A percentile compares a stretch with the other conserved stretches of the same genome.
Evolutionary conservation across 2,329 filamentous ascomycete genomes (phyloP).

Genomic region (Cryphonectria radicalis): DNA sequence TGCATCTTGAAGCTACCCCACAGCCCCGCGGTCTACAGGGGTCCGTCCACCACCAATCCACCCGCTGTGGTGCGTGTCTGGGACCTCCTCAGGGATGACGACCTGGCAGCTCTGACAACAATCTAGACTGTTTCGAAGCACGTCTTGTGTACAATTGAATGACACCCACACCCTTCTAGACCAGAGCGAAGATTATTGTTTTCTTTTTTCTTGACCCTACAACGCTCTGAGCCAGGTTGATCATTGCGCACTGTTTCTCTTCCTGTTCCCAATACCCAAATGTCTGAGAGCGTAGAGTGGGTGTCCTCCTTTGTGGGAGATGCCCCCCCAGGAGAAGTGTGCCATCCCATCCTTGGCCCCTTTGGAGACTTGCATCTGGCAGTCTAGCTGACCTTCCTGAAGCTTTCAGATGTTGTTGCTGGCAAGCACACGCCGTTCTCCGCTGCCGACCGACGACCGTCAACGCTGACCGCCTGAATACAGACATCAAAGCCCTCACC

Average conservation of each 20-base stretch:
- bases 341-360: slow-evolving; percentile 34
- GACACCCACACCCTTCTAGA: background rate
- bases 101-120: slow-evolving; percentile 19
- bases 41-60: slow-evolving; percentile 5
- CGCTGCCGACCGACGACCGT: background rate
- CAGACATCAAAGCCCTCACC: slow-evolving; percentile 90
- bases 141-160: slow-evolving; percentile 1
- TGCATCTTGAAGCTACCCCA: slow-evolving; percentile 15
- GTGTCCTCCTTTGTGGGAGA: slow-evolving; percentile 89
- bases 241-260: background rate
- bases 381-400: slow-evolving; percentile 31
- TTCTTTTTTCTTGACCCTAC: background rate
- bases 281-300: slow-evolving; percentile 56
- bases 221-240: background rate
- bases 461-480: slow-evolving; percentile 22
- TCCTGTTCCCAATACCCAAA: slow-evolving; percentile 24
- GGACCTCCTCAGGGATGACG: slow-evolving; percentile 18
- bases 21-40: slow-evolving; percentile 21
- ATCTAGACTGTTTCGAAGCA: slow-evolving; percentile 11
- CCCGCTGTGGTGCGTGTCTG: slow-evolving; percentile 1
- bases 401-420: slow-evolving; percentile 88
- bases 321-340: slow-evolving; percentile 94
- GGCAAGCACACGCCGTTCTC: slow-evolving; percentile 55
- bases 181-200: no score
- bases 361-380: slow-evolving; percentile 5